These are phyloP conservation scores for Xanthoconium stramineum DNA, from an alignment of 768 basidiomycete genomes.

Conservation along the genomic window DNA sequence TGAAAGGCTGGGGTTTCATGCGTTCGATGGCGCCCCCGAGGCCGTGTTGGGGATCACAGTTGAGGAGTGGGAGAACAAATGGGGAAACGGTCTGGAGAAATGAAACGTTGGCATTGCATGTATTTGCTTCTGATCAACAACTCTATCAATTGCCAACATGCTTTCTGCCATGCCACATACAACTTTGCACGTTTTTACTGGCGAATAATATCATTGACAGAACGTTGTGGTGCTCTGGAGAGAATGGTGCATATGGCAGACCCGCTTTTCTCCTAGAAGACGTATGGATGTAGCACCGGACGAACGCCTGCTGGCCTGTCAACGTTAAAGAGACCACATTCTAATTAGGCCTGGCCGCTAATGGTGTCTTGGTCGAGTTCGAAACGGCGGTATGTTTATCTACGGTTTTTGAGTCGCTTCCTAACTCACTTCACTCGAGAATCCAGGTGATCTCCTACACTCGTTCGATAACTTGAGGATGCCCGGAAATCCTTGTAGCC, in stretches of 20 bases:
- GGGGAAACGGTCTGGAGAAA: neutral
- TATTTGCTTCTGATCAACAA: no score
- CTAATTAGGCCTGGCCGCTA: neutral
- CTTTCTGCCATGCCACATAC: neutral
- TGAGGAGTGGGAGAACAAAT: conserved; percentile 30
- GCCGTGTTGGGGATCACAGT: conserved; percentile 56
- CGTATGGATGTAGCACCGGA: neutral
- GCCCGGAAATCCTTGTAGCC: conserved; percentile 13
- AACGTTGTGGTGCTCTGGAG: neutral
- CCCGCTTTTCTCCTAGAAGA: conserved; percentile 4
- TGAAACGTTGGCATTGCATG: neutral
- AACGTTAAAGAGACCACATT: neutral
- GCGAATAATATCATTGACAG: neutral
- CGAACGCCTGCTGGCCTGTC: neutral
- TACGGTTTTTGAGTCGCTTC: neutral
- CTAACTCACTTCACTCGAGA: conserved; percentile 1
- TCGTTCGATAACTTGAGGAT: conserved; percentile 14
- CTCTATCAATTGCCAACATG: no score
- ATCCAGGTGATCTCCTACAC: conserved; percentile 18
- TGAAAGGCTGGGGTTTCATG: conserved; percentile 62
- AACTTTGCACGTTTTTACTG: neutral
- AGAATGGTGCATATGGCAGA: neutral
- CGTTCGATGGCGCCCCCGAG: conserved; percentile 49
- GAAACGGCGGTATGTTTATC: conserved; percentile 15
- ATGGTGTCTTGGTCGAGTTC: conserved; percentile 16